Percentiles rank a stretch among this genome's conserved stretches.
Evolutionary conservation across 1,139 yeast genomes (phyloP).

Genomic region (Yamadazyma friedrichii): DNA sequence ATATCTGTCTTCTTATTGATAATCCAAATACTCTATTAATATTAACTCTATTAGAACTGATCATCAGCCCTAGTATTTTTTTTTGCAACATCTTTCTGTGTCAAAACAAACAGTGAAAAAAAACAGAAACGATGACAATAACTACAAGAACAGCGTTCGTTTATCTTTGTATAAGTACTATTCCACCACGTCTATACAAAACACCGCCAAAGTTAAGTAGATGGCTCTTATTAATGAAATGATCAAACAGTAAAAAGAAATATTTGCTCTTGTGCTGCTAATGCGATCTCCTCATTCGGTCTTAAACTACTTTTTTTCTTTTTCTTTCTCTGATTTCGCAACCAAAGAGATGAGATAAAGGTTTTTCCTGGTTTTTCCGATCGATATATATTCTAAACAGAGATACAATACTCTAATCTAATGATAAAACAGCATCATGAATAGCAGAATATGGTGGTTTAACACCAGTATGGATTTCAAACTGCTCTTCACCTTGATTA

Average conservation of each 20-base stretch:
- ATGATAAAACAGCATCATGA: slow-evolving; percentile 52
- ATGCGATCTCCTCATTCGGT: slow-evolving; percentile 3
- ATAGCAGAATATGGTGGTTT: slow-evolving; percentile 61
- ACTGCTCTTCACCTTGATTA: slow-evolving; percentile 89
- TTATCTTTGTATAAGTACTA: too few relatives aligned
- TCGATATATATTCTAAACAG: neutral
- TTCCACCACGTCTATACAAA: too few relatives aligned
- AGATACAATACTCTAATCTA: slow-evolving; percentile 10
- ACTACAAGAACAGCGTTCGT: too few relatives aligned
- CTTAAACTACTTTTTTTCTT: neutral
- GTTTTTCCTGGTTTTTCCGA: slow-evolving; percentile 3
- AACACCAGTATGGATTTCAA: slow-evolving; percentile 72
- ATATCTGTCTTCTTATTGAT: slow-evolving; percentile 1
- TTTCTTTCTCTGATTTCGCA: neutral
- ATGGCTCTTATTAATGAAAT: neutral
- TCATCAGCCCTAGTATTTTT: neutral
- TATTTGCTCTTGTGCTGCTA: neutral
- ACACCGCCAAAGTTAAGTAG: neutral
- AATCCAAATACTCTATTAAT: neutral
- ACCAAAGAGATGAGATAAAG: neutral
- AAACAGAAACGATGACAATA: too few relatives aligned
- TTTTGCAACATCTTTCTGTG: neutral
- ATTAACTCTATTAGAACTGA: neutral
- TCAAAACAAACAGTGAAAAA: too few relatives aligned
- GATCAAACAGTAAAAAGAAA: neutral